Base-by-base conservation (phyloP, 163 green algal species). In the Chlorella variabilis region DNA sequence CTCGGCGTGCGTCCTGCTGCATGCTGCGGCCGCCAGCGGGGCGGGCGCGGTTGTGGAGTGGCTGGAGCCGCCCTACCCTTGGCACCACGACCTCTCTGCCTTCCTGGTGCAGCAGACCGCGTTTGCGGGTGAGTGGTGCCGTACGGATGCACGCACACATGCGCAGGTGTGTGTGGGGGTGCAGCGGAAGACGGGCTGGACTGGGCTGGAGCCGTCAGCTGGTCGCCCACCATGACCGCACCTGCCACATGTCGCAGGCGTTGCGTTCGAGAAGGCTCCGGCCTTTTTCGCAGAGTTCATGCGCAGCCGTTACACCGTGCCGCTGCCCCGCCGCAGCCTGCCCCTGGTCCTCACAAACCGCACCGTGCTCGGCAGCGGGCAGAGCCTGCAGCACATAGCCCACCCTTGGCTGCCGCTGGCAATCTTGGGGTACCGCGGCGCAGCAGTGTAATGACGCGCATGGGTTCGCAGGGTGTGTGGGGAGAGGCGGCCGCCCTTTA, bases 81-180 rank as follows among this genome's bases (percentile, higher is more conserved):
- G 75, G 75, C 75, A 81, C 21, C 25, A 61, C 59, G 75, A 81
- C 41, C 41, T 81, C n/a, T 63, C 58, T 11, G 41, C 58, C 9
- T 71, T 65, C 59, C 31, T 81, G 75, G 75, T 81, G 75, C 75
- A 81, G 41, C 75, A 81, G 41, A 71, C 59, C 17, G 75, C 75
- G 18, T 61, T 81, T 45, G 39, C 75, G 73, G 75, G 75, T 81
- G 38, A 18, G 56, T 31, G 23, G n/a, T 18, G 31, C 33, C 41
- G 23, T n/a, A n/a, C n/a, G n/a, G n/a, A n/a, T n/a, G n/a, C n/a
- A n/a, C n/a, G n/a, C n/a, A n/a, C n/a, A n/a, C n/a, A n/a, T n/a
- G n/a, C 45, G 36, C 13, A 17, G 25, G 58, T 17, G 15, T 5
- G 5, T 36, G 59, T 33, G 27, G 45, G 15, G 45, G 45, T 54